A percentile compares a stretch with the other conserved stretches of the same genome.
phyloP scores from a whole-genome alignment of 2,329 filamentous ascomycete species.

The Diatrype stigma region DNA sequence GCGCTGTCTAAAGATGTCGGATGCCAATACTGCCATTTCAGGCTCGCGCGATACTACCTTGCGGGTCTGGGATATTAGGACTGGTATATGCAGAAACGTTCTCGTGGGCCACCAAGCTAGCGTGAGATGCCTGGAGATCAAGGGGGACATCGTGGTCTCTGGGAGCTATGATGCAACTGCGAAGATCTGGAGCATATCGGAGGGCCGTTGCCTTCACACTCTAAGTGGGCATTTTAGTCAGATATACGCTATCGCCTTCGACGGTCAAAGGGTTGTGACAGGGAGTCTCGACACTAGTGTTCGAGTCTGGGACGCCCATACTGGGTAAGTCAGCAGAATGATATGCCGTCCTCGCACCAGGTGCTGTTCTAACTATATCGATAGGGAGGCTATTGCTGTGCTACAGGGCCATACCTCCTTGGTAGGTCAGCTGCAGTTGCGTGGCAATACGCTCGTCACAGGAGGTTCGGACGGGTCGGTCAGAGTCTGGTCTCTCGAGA shows the following conservation, averaged over 20 bases:
- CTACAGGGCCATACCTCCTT: slow-evolving; percentile 95
- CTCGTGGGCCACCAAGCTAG: slow-evolving; percentile 93
- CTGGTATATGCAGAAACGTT: slow-evolving; percentile 84
- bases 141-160: slow-evolving; percentile 95
- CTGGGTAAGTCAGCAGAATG: slow-evolving; percentile 56
- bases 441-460: slow-evolving; percentile 89
- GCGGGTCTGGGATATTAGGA: slow-evolving; percentile 88
- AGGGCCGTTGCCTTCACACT: slow-evolving; percentile 86
- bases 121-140: slow-evolving; percentile 90
- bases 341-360: background rate
- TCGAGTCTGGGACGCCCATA: slow-evolving; percentile 89
- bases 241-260: slow-evolving; percentile 97
- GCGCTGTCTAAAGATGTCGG: slow-evolving; percentile 95
- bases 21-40: slow-evolving; percentile 89
- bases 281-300: slow-evolving; percentile 96
- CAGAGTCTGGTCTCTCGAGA: slow-evolving; percentile 89
- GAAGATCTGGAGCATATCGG: slow-evolving; percentile 95
- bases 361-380: slow-evolving; percentile 22
- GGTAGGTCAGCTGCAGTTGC: slow-evolving; percentile 94
- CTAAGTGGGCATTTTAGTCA: slow-evolving; percentile 95
- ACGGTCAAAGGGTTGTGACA: slow-evolving; percentile 87
- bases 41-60: slow-evolving; percentile 93
- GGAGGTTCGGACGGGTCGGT: slow-evolving; percentile 96
- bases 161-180: slow-evolving; percentile 97
- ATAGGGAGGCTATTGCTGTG: slow-evolving; percentile 76